Evolutionary conservation across 805 yeast genomes (phyloP), one percentile per base, ranked within the genome.

Genomic region (Wickerhamiella nectarea): DNA sequence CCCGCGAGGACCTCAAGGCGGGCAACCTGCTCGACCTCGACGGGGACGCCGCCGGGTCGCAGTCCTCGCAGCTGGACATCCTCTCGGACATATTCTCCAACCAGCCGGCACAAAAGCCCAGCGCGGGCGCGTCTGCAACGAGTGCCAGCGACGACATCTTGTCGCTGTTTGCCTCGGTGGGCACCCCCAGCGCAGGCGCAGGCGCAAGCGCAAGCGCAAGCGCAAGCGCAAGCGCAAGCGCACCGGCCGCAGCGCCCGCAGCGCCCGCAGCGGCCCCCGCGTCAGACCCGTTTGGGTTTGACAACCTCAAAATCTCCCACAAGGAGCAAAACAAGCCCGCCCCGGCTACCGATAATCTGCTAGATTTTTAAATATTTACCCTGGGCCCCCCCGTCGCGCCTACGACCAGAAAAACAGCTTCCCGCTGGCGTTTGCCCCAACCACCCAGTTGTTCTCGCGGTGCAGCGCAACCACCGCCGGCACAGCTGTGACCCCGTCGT

Each of bases 361-460:
- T 38, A 22, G 41, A 38, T 14, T 38, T 38, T 21, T 38, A 25
- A 10, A 5, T 25, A 25, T 25, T 11, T 25, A 25, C 29, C 4
- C 25, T 22, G 9, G 9, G 6, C 25, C 38, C 29, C 14, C 4
- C 29, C 12, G 11, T n/a, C 12, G 29, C 6, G 6, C n/a, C 22
- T 34, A 31, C 7, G 45, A 26, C 28, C 42, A 82, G 42, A 84
- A 58, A 56, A 80, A 83, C 0, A 78, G 77, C 56, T 87, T 87
- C 6, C 97, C 97, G 54, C 93, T 82, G 17, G 96, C 91, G 47
- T 87, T 82, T 8, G 95, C 97, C 1, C 98, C 98, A 3, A 75
- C 86, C 4, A 81, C 62, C 95, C 96, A 86, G 59, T 89, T 85
- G 54, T 78, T 71, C 0, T 82, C 72, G 1, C 87, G 94, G 58